phyloP scores from a whole-genome alignment of 306 rosid species.

The Alnus rubra region DNA sequence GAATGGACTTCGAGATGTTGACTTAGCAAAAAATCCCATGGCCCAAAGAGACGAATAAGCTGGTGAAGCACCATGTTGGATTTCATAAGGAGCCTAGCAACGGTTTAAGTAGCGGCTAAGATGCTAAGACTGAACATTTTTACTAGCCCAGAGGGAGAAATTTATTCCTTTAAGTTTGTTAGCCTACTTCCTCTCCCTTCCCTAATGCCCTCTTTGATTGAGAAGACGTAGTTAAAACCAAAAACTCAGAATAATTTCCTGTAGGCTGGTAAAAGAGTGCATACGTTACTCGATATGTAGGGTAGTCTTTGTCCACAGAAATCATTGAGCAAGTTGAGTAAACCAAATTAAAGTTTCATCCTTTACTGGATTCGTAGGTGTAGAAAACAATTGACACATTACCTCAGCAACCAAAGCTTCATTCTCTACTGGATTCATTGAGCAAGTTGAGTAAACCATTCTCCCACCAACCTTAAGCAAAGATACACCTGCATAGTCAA shows the following conservation, averaged over 20 bases:
- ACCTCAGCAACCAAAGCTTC: constrained; percentile 99
- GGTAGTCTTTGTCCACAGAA: neutral
- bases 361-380: neutral
- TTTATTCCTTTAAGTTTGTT: neutral
- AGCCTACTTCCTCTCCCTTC: neutral
- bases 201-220: neutral
- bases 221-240: neutral
- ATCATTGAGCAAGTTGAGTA: constrained; percentile 3
- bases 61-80: neutral
- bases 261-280: neutral
- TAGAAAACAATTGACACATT: constrained; percentile 13
- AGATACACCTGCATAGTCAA: constrained; percentile 63
- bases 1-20: neutral
- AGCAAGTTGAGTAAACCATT: constrained; percentile 97
- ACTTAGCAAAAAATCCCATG: neutral
- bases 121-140: neutral
- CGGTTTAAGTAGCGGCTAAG: neutral
- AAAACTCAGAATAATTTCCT: neutral
- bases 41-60: neutral
- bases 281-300: neutral
- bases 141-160: neutral
- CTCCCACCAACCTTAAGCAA: constrained; percentile 93
- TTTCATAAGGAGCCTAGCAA: neutral
- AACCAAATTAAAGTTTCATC: neutral
- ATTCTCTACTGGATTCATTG: constrained; percentile 97